These are phyloP conservation scores for Capniomyces stellatus DNA, from an alignment of 371 early-diverging fungal species.

Conservation along the genomic window DNA sequence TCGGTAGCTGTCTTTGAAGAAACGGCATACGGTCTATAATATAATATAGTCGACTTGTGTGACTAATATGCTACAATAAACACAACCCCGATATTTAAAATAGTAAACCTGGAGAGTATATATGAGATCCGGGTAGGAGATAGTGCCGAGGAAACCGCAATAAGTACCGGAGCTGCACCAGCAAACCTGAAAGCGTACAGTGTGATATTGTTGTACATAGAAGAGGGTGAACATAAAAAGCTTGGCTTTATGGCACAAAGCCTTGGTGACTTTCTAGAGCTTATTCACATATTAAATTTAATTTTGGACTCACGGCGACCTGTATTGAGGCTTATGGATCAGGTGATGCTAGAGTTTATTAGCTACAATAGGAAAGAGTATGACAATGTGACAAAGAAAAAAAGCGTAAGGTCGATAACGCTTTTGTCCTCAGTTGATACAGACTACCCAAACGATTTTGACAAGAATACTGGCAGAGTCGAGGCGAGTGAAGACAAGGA, in stretches of 20 bases:
- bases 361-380: constrained; percentile 18
- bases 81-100: neutral
- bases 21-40: too few relatives aligned
- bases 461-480: neutral
- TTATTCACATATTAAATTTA: constrained; percentile 14
- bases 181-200: constrained; percentile 8
- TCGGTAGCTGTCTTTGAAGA: too few relatives aligned
- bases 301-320: constrained; percentile 11
- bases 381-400: constrained; percentile 9
- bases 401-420: constrained; percentile 11
- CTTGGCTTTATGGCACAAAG: constrained; percentile 16
- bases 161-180: constrained; percentile 12
- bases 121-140: constrained; percentile 21
- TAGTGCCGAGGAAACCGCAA: constrained; percentile 18
- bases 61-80: neutral
- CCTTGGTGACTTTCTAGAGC: constrained; percentile 12
- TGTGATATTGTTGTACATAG: constrained; percentile 19
- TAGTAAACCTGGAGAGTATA: constrained; percentile 25
- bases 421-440: neutral
- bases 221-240: constrained; percentile 14
- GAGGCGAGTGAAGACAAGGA: too few relatives aligned
- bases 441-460: neutral
- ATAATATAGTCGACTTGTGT: too few relatives aligned
- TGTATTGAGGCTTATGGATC: constrained; percentile 7
- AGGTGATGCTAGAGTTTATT: constrained; percentile 13